These are phyloP conservation scores for Barbatosphaeria neglecta DNA, from an alignment of 495 filamentous ascomycete genomes.

Conservation along the genomic window DNA sequence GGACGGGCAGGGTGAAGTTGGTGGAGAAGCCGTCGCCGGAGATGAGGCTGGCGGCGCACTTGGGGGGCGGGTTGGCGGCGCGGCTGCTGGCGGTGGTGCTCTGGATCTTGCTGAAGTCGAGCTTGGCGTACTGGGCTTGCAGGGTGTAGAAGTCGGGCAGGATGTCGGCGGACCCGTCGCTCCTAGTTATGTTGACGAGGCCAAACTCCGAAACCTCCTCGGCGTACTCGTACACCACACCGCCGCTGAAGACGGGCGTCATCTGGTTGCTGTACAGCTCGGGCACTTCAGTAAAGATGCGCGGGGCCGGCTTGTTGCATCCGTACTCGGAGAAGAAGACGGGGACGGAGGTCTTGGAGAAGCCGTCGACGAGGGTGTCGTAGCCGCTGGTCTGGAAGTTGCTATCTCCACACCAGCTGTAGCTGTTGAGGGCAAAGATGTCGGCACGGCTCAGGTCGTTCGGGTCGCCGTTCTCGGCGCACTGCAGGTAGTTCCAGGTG, in stretches of 20 bases:
- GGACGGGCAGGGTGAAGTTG: slow-evolving; percentile 61
- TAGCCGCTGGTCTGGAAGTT: slow-evolving; percentile 60
- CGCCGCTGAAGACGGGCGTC: slow-evolving; percentile 69
- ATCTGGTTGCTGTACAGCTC: slow-evolving; percentile 73
- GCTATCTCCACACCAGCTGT: slow-evolving; percentile 85
- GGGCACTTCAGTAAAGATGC: slow-evolving; percentile 71
- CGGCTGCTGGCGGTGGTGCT: slow-evolving; percentile 39
- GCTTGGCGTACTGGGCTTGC: slow-evolving; percentile 56
- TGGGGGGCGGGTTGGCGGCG: slow-evolving; percentile 35
- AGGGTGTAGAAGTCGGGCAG: slow-evolving; percentile 67
- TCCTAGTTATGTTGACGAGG: slow-evolving; percentile 57
- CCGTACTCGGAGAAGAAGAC: slow-evolving; percentile 97
- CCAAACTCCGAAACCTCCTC: slow-evolving; percentile 66
- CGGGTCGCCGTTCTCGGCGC: slow-evolving; percentile 53
- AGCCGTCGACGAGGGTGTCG: slow-evolving; percentile 56
- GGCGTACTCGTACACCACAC: slow-evolving; percentile 79
- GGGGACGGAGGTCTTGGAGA: slow-evolving; percentile 62
- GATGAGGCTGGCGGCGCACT: slow-evolving; percentile 55
- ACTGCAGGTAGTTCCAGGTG: slow-evolving; percentile 75
- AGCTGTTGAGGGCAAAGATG: slow-evolving; percentile 89
- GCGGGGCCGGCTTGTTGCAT: slow-evolving; percentile 73
- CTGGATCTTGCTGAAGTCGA: slow-evolving; percentile 56
- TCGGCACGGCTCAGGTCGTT: slow-evolving; percentile 58
- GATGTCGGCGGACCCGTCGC: slow-evolving; percentile 51
- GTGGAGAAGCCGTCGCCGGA: slow-evolving; percentile 48